Base-by-base conservation (phyloP, 768 basidiomycete species). In the Collybia sp. region DNA sequence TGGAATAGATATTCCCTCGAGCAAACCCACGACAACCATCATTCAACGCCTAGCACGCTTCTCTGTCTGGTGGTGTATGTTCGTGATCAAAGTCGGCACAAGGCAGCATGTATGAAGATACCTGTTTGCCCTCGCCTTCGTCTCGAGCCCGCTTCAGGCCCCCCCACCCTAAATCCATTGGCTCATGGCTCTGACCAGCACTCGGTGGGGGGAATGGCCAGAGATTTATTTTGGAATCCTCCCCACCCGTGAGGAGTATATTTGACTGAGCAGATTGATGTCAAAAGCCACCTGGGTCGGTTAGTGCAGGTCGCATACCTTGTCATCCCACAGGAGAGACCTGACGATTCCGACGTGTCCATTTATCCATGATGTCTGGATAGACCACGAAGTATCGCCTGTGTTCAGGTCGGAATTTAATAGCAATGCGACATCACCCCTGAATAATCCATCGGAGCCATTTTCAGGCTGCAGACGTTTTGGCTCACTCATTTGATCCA, bases 401-500 rank as follows among this genome's bases (percentile, higher is more conserved):
- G 59, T 59, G 10, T 68, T 61, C 13, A 70, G 54, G 49, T 75
- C 61, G 17, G 58, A 57, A 48, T 68, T 73, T 8, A 80, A 76
- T 12, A 83, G 56, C 25, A 84, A 59, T 4, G 79, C 79, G 15
- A 77, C 54, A 48, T 85, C 81, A 30, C 83, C 83, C 56, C 82
- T 84, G 25, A 46, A 17, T 18, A 43, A 12, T 38, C 5, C 42
- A 48, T 48, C 44, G 36, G 44, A 15, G 9, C 17, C 16, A 42
- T 12, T 40, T 31, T 18, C 9, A 12, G 12, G 10, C 10, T 25
- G 6, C 30, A 31, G 33, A 37, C 19, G 36, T n/a, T 9, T 25
- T 30, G 38, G 67, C 75, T 30, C 57, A 83, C 88, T 87, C 82
- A 44, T 90, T 88, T 1, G 87, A 87, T 0, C 87, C 88, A 4